These are phyloP conservation scores for Pezicula carpinea DNA, from an alignment of 2,329 filamentous ascomycete species.

Conservation along the genomic window DNA sequence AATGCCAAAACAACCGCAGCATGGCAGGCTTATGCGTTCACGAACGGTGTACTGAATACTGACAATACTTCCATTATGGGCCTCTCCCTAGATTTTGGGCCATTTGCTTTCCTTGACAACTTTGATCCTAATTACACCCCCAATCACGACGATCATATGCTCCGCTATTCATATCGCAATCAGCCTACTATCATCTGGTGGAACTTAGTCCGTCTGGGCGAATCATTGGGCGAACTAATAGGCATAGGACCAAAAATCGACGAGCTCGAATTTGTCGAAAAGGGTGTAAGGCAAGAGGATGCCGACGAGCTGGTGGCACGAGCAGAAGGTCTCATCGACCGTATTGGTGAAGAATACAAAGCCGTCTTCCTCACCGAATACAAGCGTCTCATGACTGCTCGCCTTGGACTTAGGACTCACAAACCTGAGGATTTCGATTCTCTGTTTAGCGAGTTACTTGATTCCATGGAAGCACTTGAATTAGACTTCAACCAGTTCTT, in stretches of 20 bases:
- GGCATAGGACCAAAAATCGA: constrained; percentile 73
- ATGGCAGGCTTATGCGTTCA: constrained; percentile 99
- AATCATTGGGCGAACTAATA: constrained; percentile 82
- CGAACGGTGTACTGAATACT: constrained; percentile 96
- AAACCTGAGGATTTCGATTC: constrained; percentile 73
- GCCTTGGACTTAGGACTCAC: constrained; percentile 69
- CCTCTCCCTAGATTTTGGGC: constrained; percentile 88
- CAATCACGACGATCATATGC: constrained; percentile 87
- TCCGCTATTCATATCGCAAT: constrained; percentile 89
- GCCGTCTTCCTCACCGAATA: constrained; percentile 85
- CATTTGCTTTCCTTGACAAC: constrained; percentile 96
- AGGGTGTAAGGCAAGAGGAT: constrained; percentile 67
- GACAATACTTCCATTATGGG: constrained; percentile 94
- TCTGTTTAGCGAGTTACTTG: constrained; percentile 77
- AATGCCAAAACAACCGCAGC: constrained; percentile 86
- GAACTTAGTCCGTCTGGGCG: constrained; percentile 90
- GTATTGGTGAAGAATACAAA: constrained; percentile 82
- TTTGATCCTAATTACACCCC: constrained; percentile 94
- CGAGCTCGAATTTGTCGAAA: constrained; percentile 61
- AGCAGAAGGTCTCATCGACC: constrained; percentile 79
- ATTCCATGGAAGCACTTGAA: constrained; percentile 75
- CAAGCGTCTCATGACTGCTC: constrained; percentile 73
- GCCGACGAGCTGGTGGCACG: constrained; percentile 67
- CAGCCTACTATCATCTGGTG: constrained; percentile 98
- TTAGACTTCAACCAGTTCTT: constrained; percentile 96